These are phyloP conservation scores for Ilyonectria robusta DNA, from an alignment of 2,329 filamentous ascomycete genomes.

Conservation along the genomic window DNA sequence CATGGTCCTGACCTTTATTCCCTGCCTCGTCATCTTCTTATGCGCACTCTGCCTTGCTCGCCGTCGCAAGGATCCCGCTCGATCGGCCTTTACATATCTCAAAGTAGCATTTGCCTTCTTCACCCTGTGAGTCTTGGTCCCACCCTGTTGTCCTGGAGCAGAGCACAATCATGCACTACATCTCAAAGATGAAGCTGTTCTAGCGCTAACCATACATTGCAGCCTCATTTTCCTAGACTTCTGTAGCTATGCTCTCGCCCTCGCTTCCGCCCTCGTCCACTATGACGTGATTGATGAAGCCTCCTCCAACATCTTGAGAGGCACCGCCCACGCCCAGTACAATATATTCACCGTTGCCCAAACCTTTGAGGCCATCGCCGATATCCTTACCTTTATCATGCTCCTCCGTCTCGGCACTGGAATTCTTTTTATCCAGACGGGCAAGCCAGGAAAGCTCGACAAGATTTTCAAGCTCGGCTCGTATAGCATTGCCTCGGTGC, in stretches of 20 bases:
- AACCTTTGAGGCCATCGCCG: slow-evolving; percentile 27
- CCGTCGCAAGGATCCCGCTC: slow-evolving; percentile 40
- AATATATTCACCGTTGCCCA: slow-evolving; percentile 14
- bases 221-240: slow-evolving; percentile 44
- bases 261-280: slow-evolving; percentile 21
- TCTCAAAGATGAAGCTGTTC: too few species aligned
- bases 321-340: slow-evolving; percentile 16
- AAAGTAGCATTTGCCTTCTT: slow-evolving; percentile 45
- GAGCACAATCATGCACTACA: neutral
- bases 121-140: slow-evolving; percentile 39
- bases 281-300: neutral
- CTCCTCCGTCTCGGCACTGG: slow-evolving; percentile 42
- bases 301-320: neutral
- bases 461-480: slow-evolving; percentile 34
- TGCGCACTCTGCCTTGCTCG: slow-evolving; percentile 41
- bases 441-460: slow-evolving; percentile 14
- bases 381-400: slow-evolving; percentile 43
- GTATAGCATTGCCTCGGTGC: slow-evolving; percentile 31
- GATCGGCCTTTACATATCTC: slow-evolving; percentile 43
- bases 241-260: slow-evolving; percentile 20
- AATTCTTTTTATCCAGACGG: slow-evolving; percentile 36
- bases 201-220: neutral
- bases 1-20: slow-evolving; percentile 32
- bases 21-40: slow-evolving; percentile 40
- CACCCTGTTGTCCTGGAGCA: neutral